Evolutionary conservation across 225 moss, liverwort and hornwort species (phyloP), one percentile per base, ranked within the genome.

Genomic region (Sphagnum tenellum): DNA sequence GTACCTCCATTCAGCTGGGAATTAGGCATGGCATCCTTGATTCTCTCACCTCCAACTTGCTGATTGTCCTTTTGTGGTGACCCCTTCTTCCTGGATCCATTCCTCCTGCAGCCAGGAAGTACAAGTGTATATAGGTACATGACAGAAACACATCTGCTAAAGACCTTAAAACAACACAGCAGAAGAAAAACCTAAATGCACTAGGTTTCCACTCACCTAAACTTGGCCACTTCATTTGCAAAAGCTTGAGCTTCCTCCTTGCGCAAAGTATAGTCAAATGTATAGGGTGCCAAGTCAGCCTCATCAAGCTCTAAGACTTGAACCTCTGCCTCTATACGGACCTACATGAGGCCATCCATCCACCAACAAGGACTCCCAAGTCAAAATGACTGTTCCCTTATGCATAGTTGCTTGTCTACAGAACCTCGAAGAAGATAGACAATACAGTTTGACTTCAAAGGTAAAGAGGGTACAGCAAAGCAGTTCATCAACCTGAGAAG

Each of bases 251-350:
- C 87, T 69, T 92, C 88, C 79, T 92, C 90, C 2, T 87, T 65
- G 60, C 92, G 92, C 53, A 92, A 79, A 59, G 92, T 96, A 74
- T 81, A 86, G 80, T 96, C 96, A 49, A 92, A 96, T 8, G 92
- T 92, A 72, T 96, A 96, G 9, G 92, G 90, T 61, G 96, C 96
- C 59, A 96, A 81, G 44, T 86, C 88, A 46, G 82, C 82, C 8
- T 88, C 83, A 62, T 90, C 88, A 54, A 96, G 81, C 67, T 92
- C 92, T 62, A 88, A 63, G 3, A 92, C 96, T 68, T 85, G 85
- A 65, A 96, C 96, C 68, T 96, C 92, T 3, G 92, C 96, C 50
- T 81, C 73, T n/a, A 96, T 96, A 55, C 85, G 82, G 2, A 82
- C 74, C 85, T 88, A 79, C 14, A 48, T 29, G 29, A 29, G 29